Conservation (phyloP, 495 filamentous ascomycete genomes). For the Talaromyces thailandensis region DNA sequence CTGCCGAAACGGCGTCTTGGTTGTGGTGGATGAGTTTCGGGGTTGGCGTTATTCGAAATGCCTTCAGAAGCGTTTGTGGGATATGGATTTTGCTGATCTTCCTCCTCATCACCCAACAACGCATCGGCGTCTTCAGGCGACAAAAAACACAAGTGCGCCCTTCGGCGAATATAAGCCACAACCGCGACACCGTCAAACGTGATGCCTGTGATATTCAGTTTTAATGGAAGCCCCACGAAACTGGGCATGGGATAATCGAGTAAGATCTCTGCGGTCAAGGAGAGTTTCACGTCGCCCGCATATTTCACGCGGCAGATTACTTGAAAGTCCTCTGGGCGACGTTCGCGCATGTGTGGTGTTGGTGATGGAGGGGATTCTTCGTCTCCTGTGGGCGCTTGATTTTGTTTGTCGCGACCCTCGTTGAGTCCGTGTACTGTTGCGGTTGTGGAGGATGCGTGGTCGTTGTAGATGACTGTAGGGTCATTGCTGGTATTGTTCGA, state of each 20-base stretch:
- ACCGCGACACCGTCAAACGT: conserved; percentile 92
- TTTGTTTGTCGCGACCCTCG: not conserved
- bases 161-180: conserved; percentile 75
- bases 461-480: conserved; percentile 5
- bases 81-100: conserved; percentile 10
- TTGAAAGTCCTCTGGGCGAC: conserved; percentile 60
- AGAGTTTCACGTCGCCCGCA: conserved; percentile 71
- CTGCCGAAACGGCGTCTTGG: conserved; percentile 43
- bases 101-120: conserved; percentile 44
- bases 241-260: conserved; percentile 97
- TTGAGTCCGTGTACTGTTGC: not conserved
- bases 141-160: conserved; percentile 81
- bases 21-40: conserved; percentile 16
- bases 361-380: conserved; percentile 10
- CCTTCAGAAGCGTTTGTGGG: not conserved
- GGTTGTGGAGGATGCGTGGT: conserved; percentile 2
- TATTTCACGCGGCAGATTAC: conserved; percentile 85
- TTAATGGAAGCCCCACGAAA: conserved; percentile 87
- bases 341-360: conserved; percentile 33
- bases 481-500: conserved; percentile 13
- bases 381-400: conserved; percentile 15
- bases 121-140: conserved; percentile 77
- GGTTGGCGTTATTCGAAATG: conserved; percentile 12
- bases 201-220: conserved; percentile 85
- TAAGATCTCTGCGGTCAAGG: conserved; percentile 85